These are phyloP conservation scores for Zalaria obscura DNA, from an alignment of 2,329 filamentous ascomycete genomes.

Conservation along the genomic window DNA sequence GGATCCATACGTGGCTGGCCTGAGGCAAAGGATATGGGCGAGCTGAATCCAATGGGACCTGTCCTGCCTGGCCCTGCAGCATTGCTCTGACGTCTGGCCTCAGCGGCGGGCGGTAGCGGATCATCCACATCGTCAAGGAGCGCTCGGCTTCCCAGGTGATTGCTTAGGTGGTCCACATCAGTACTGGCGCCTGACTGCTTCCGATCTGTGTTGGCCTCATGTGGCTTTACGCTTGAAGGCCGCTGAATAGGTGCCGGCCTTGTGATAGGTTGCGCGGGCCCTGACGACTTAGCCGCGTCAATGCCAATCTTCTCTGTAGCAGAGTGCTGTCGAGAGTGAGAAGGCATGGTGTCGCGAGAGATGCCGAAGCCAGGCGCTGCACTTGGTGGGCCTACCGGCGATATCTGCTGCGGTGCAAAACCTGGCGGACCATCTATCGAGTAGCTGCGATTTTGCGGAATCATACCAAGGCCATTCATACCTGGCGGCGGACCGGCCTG, in stretches of 20 bases:
- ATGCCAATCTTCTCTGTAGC: slow-evolving; percentile 43
- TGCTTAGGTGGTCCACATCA: slow-evolving; percentile 34
- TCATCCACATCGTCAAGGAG: slow-evolving; percentile 59
- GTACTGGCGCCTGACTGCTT: slow-evolving; percentile 23
- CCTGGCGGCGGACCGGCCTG: slow-evolving; percentile 36
- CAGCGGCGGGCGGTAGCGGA: slow-evolving; percentile 37
- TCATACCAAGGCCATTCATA: slow-evolving; percentile 46
- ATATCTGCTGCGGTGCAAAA: slow-evolving; percentile 25
- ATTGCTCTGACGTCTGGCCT: slow-evolving; percentile 20
- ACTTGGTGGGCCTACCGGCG: slow-evolving; percentile 9
- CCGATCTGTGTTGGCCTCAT: slow-evolving; percentile 29
- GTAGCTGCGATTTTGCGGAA: slow-evolving; percentile 41
- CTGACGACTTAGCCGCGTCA: slow-evolving; percentile 36
- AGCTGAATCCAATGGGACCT: slow-evolving; percentile 13
- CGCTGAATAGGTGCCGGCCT: slow-evolving; percentile 79
- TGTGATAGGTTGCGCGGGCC: slow-evolving; percentile 57
- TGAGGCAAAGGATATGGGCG: slow-evolving; percentile 18
- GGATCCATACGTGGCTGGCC: slow-evolving; percentile 17
- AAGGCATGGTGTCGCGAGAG: slow-evolving; percentile 22
- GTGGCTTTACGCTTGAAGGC: slow-evolving; percentile 56
- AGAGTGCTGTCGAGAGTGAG: slow-evolving; percentile 66
- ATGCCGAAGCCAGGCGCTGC: slow-evolving; percentile 24
- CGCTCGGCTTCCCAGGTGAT: slow-evolving; percentile 81
- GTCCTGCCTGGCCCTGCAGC: slow-evolving; percentile 3
- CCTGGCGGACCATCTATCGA: slow-evolving; percentile 43